These are phyloP conservation scores for Penicillium brasilianum DNA, from an alignment of 2,329 filamentous ascomycete genomes.

Conservation along the genomic window DNA sequence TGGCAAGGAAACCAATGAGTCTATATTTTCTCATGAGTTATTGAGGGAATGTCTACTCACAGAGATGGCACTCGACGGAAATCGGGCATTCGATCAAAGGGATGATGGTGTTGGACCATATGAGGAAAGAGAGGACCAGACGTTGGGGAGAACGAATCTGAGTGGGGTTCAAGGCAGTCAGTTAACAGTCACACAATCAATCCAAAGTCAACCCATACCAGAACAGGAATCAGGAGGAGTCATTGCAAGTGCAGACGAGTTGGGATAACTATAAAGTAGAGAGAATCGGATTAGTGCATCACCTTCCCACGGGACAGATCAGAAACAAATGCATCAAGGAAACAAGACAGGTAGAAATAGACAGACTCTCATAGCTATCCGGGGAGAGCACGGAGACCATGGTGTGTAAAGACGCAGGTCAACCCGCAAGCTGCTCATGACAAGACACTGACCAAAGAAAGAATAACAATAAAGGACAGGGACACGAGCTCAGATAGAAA, in stretches of 20 bases:
- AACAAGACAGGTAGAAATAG: conserved; percentile 14
- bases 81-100: conserved; percentile 47
- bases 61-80: conserved; percentile 46
- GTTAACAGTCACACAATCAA: conserved; percentile 2
- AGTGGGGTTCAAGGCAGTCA: conserved; percentile 29
- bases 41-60: conserved; percentile 37
- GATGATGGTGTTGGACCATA: conserved; percentile 34
- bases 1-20: conserved; percentile 24
- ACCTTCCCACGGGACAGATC: conserved; percentile 26
- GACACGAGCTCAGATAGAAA: conserved; percentile 25
- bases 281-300: conserved; percentile 32
- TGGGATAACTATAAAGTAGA: conserved; percentile 54
- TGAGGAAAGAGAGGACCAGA: conserved; percentile 42
- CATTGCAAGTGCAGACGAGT: conserved; percentile 56
- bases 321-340: conserved; percentile 10
- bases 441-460: conserved; percentile 13
- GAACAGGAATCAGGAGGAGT: conserved; percentile 59
- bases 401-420: conserved; percentile 27
- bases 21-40: conserved; percentile 1
- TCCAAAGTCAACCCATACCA: conserved; percentile 51
- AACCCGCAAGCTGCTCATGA: conserved; percentile 24
- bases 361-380: conserved; percentile 16
- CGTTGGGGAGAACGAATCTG: conserved; percentile 42
- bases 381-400: conserved; percentile 20
- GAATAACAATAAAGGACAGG: conserved; percentile 15